Evolutionary conservation across 2,329 filamentous ascomycete species (phyloP).

Genomic region (Ceratocystiopsis brevicomis): DNA sequence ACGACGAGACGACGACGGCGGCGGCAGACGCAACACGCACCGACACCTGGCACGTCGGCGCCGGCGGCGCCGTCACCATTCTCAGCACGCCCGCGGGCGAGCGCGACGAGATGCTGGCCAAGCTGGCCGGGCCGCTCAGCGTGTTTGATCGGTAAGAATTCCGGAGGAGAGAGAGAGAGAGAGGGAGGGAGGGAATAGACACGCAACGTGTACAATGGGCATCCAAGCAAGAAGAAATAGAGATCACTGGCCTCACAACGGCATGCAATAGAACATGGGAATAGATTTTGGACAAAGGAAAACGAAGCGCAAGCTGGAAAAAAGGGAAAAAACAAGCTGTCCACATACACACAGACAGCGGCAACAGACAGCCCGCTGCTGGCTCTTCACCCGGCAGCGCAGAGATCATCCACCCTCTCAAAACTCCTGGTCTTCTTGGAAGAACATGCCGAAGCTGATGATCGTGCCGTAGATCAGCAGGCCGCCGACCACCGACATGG

Average conservation of each 20-base stretch:
- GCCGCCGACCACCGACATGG: constrained; percentile 87
- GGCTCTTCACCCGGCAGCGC: too few relatives aligned
- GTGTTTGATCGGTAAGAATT: background rate
- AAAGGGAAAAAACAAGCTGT: background rate
- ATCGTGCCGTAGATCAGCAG: constrained; percentile 95
- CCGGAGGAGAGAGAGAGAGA: background rate
- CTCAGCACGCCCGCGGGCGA: constrained; percentile 66
- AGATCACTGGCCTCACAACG: background rate
- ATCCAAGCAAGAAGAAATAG: background rate
- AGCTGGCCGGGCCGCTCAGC: constrained; percentile 37
- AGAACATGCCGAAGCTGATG: constrained; percentile 96
- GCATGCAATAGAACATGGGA: too few relatives aligned
- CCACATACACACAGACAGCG: too few relatives aligned
- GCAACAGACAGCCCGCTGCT: background rate
- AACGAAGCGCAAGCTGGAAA: background rate
- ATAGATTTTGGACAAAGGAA: background rate
- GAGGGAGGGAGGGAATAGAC: background rate
- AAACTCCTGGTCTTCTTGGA: constrained; percentile 94
- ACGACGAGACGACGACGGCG: constrained; percentile 27
- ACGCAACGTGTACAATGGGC: background rate
- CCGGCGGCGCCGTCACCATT: constrained; percentile 76
- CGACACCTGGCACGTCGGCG: constrained; percentile 66
- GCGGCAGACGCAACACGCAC: constrained; percentile 5
- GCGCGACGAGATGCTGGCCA: constrained; percentile 78
- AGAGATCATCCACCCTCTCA: constrained; percentile 23